phyloP scores from a whole-genome alignment of 306 rosid genomes.

The Quercus aquifolioides region DNA sequence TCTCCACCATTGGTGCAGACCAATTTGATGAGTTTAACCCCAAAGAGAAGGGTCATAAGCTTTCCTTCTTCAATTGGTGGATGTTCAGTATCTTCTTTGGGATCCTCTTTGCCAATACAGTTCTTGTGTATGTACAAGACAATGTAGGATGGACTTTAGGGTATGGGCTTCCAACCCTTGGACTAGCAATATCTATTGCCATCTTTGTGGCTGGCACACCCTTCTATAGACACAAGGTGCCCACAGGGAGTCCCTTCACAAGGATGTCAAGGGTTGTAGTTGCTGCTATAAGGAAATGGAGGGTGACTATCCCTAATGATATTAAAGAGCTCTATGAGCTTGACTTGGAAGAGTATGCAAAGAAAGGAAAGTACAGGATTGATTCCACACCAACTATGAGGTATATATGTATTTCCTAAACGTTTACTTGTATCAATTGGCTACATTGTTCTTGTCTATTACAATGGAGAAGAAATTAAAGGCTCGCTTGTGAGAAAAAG shows the following conservation, averaged over 20 bases:
- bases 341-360: constrained; percentile 39
- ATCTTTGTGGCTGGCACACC: constrained; percentile 74
- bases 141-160: constrained; percentile 93
- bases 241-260: constrained; percentile 41
- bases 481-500: too few relatives aligned
- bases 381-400: constrained; percentile 70
- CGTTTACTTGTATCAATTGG: neutral
- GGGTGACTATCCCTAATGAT: constrained; percentile 49
- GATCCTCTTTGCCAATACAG: constrained; percentile 70
- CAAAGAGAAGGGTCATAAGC: constrained; percentile 63
- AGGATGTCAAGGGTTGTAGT: constrained; percentile 67
- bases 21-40: constrained; percentile 85
- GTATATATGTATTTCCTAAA: constrained; percentile 35
- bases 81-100: constrained; percentile 92
- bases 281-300: constrained; percentile 59
- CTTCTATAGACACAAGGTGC: constrained; percentile 70
- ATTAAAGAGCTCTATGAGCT: constrained; percentile 63
- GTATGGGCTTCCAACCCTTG: constrained; percentile 79
- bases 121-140: constrained; percentile 83
- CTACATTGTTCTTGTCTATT: neutral
- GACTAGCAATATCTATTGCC: constrained; percentile 54
- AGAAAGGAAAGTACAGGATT: constrained; percentile 49
- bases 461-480: too few relatives aligned
- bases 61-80: constrained; percentile 98
- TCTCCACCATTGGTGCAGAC: constrained; percentile 94